Percentiles rank a stretch among this genome's conserved stretches.
Conservation (phyloP, 2,329 filamentous ascomycete species). For the Botryotinia globosa region DNA sequence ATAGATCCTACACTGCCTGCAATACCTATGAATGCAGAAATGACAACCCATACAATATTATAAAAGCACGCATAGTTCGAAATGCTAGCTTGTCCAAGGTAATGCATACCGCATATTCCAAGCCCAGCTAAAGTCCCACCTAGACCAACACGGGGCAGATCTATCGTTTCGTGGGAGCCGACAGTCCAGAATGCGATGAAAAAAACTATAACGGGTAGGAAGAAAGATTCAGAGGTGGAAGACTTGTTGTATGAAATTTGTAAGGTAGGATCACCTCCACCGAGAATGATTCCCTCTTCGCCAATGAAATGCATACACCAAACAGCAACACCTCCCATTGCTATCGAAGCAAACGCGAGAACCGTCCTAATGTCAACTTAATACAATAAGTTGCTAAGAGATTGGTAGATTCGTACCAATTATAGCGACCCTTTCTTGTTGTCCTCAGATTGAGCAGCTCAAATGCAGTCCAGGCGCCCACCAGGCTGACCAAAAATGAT, state of each 20-base stretch:
- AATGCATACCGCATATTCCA: slow-evolving; percentile 83
- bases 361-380: slow-evolving; percentile 50
- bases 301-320: slow-evolving; percentile 84
- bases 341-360: slow-evolving; percentile 60
- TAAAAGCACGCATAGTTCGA: slow-evolving; percentile 71
- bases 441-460: slow-evolving; percentile 78
- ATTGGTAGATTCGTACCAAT: slow-evolving; percentile 54
- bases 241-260: slow-evolving; percentile 72
- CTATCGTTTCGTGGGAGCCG: slow-evolving; percentile 57
- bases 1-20: slow-evolving; percentile 68
- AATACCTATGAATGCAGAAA: slow-evolving; percentile 69
- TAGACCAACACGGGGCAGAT: slow-evolving; percentile 55
- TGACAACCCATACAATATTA: slow-evolving; percentile 54
- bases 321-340: slow-evolving; percentile 72
- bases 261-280: slow-evolving; percentile 56
- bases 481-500: slow-evolving; percentile 66
- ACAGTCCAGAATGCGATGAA: slow-evolving; percentile 69
- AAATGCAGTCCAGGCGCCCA: slow-evolving; percentile 74
- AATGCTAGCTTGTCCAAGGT: slow-evolving; percentile 80
- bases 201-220: slow-evolving; percentile 74
- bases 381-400: background rate
- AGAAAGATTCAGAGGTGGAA: slow-evolving; percentile 74
- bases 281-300: slow-evolving; percentile 73
- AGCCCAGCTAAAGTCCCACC: slow-evolving; percentile 70
- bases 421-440: slow-evolving; percentile 63